These are phyloP conservation scores for Emmonsiellopsis sp. DNA, from an alignment of 2,329 filamentous ascomycete species.

Conservation along the genomic window DNA sequence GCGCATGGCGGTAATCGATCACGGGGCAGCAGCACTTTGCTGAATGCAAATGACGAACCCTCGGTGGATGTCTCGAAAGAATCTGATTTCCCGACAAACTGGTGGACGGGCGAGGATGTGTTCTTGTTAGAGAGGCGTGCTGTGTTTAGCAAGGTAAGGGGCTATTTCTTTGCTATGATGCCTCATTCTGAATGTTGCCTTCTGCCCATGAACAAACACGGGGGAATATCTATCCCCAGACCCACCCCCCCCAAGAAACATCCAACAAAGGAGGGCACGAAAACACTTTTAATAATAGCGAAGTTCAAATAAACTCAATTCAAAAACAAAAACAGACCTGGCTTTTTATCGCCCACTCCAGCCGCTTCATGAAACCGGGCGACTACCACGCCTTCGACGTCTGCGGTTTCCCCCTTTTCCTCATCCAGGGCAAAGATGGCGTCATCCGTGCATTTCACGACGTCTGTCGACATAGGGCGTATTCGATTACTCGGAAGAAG, in stretches of 20 bases:
- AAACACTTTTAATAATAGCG: not conserved
- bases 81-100: conserved; percentile 30
- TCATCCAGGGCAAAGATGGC: conserved; percentile 42
- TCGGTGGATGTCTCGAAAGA: conserved; percentile 26
- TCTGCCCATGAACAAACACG: not conserved
- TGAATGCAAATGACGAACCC: not conserved
- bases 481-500: conserved; percentile 42
- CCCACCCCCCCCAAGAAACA: too few relatives aligned
- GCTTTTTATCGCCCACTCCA: conserved; percentile 29
- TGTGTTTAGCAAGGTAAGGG: conserved; percentile 38
- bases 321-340: conserved; percentile 18
- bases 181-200: not conserved
- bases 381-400: conserved; percentile 49
- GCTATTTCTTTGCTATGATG: not conserved
- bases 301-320: not conserved
- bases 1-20: not conserved
- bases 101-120: conserved; percentile 31
- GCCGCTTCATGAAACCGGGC: conserved; percentile 42
- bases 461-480: conserved; percentile 53
- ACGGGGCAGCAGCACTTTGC: too few relatives aligned
- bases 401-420: conserved; percentile 48
- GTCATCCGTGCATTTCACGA: conserved; percentile 54
- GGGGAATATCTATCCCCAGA: too few relatives aligned
- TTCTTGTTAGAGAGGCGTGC: conserved; percentile 41
- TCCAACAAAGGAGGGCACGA: not conserved